These are phyloP conservation scores for Fusarium luffae DNA, from an alignment of 2,329 filamentous ascomycete genomes.

Conservation along the genomic window DNA sequence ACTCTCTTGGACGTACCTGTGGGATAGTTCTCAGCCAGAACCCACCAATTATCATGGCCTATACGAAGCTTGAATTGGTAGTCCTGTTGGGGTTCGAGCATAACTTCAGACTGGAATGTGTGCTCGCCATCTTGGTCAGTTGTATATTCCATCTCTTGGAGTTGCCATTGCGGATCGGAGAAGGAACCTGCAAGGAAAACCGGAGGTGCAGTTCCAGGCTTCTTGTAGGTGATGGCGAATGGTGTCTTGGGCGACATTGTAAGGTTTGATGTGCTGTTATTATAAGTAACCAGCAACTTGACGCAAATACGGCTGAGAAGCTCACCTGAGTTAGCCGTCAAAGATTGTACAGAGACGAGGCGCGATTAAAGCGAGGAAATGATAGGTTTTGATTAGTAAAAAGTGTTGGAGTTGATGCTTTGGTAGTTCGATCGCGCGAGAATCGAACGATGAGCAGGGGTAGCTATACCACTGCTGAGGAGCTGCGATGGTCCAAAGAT, in stretches of 20 bases:
- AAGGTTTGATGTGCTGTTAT: conserved; percentile 1
- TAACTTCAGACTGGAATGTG: conserved; percentile 67
- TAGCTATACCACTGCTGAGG: conserved; percentile 16
- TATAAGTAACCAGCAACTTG: conserved; percentile 5
- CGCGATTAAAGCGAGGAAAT: neutral
- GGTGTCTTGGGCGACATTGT: conserved; percentile 47
- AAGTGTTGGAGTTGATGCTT: conserved; percentile 21
- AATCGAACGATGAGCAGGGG: conserved; percentile 43
- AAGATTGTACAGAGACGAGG: neutral
- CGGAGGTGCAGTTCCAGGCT: conserved; percentile 70
- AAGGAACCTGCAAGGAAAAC: conserved; percentile 78
- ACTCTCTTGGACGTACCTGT: conserved; percentile 60
- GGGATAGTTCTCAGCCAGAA: conserved; percentile 70
- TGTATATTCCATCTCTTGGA: conserved; percentile 71
- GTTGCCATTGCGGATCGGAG: conserved; percentile 73
- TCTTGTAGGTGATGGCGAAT: conserved; percentile 70
- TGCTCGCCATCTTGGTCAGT: conserved; percentile 64
- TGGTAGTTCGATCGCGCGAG: conserved; percentile 16
- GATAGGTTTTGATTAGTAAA: conserved; percentile 9
- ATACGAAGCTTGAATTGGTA: conserved; percentile 82
- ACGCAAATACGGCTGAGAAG: neutral
- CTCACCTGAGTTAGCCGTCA: conserved; percentile 4
- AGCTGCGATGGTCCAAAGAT: conserved; percentile 10
- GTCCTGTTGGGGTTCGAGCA: conserved; percentile 65
- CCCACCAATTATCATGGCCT: conserved; percentile 75